These are phyloP conservation scores for Clarireedia homoeocarpa DNA, from an alignment of 2,329 filamentous ascomycete genomes.

Conservation along the genomic window DNA sequence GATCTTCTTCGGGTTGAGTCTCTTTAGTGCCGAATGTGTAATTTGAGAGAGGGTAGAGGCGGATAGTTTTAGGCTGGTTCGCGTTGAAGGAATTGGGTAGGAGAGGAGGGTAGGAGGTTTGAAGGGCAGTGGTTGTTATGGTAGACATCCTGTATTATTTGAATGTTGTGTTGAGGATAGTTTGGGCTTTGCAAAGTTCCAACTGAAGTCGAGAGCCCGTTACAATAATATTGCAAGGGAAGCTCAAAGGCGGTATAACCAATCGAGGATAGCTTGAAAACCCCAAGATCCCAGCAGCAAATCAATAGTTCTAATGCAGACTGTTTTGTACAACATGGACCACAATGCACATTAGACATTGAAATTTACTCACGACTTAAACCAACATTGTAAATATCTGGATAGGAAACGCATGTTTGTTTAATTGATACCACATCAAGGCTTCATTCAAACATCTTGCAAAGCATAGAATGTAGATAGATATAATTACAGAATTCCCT, in stretches of 20 bases:
- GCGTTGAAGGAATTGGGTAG: constrained; percentile 78
- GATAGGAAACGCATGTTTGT: too few relatives aligned
- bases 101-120: constrained; percentile 71
- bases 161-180: not conserved
- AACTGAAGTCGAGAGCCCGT: not conserved
- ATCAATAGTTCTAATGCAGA: too few relatives aligned
- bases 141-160: constrained; percentile 64
- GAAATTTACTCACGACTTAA: too few relatives aligned
- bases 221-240: too few relatives aligned
- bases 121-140: constrained; percentile 65
- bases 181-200: not conserved
- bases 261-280: too few relatives aligned
- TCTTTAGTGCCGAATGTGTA: constrained; percentile 99
- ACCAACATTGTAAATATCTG: too few relatives aligned
- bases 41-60: constrained; percentile 90
- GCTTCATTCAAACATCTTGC: not conserved
- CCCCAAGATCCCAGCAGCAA: too few relatives aligned
- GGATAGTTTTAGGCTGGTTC: constrained; percentile 83
- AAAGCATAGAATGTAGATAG: not conserved
- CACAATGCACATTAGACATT: too few relatives aligned
- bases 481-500: not conserved
- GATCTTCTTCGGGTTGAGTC: constrained; percentile 95
- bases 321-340: too few relatives aligned
- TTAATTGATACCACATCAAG: too few relatives aligned
- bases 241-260: too few relatives aligned